Percentiles rank a stretch among this genome's conserved stretches.
These are phyloP conservation scores for Coniosporium tulheliwenetii DNA, from an alignment of 2,329 filamentous ascomycete genomes.

Conservation along the genomic window DNA sequence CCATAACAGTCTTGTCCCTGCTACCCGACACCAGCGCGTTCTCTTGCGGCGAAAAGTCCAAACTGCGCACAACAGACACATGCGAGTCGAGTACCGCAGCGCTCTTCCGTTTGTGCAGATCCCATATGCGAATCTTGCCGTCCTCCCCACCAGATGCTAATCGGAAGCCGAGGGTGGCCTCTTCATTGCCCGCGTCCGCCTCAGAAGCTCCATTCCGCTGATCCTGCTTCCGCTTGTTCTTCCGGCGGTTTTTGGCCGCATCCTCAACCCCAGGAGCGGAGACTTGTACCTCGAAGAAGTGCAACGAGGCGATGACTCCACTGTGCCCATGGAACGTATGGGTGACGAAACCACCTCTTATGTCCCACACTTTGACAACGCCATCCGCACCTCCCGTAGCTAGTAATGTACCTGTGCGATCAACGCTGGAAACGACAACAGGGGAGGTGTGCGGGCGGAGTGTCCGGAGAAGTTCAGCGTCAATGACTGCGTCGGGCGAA, in stretches of 20 bases:
- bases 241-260: slow-evolving; percentile 10
- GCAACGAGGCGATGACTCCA: slow-evolving; percentile 76
- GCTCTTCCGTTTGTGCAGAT: slow-evolving; percentile 68
- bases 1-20: slow-evolving; percentile 83
- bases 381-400: slow-evolving; percentile 91
- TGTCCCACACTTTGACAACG: slow-evolving; percentile 92
- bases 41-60: slow-evolving; percentile 66
- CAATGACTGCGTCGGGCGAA: slow-evolving; percentile 40
- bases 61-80: slow-evolving; percentile 78
- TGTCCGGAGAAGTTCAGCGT: slow-evolving; percentile 56
- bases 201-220: slow-evolving; percentile 29
- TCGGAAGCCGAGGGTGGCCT: slow-evolving; percentile 48
- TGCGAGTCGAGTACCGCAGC: slow-evolving; percentile 75
- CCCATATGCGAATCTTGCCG: slow-evolving; percentile 82
- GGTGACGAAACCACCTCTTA: slow-evolving; percentile 75
- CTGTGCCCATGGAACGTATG: slow-evolving; percentile 92
- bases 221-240: slow-evolving; percentile 29
- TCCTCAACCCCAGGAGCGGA: slow-evolving; percentile 13
- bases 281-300: slow-evolving; percentile 67
- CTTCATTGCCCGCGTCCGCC: slow-evolving; percentile 30
- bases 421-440: slow-evolving; percentile 71
- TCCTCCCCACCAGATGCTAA: slow-evolving; percentile 88
- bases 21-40: slow-evolving; percentile 69
- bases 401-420: slow-evolving; percentile 74
- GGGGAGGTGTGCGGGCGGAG: slow-evolving; percentile 84